Evolutionary conservation across 2,329 filamentous ascomycete genomes (phyloP).

Genomic region (Hortaea sp.): DNA sequence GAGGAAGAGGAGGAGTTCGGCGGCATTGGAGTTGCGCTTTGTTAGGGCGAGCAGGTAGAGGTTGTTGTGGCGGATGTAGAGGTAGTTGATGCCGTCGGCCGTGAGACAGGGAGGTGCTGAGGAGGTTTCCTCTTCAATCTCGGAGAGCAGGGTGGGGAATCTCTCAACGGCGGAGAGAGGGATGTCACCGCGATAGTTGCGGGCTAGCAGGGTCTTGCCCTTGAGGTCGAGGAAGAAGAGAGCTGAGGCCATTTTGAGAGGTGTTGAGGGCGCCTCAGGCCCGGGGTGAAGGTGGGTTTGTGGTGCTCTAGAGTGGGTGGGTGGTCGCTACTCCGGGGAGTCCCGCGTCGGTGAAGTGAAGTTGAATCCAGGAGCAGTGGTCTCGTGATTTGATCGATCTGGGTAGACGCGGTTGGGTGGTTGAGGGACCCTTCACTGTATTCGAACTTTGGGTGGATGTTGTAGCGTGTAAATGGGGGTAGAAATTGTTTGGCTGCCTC

Average conservation of each 20-base stretch:
- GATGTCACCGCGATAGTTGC: conserved; percentile 97
- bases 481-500: no score
- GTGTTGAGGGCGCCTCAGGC: conserved; percentile 13
- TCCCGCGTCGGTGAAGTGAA: no score
- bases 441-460: no score
- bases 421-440: no score
- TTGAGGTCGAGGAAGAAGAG: conserved; percentile 98
- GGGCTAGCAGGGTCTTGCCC: conserved; percentile 99
- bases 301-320: no score
- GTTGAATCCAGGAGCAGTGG: no score
- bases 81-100: conserved; percentile 97
- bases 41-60: conserved; percentile 95
- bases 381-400: no score
- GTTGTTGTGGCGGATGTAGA: conserved; percentile 99
- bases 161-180: conserved; percentile 99
- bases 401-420: no score
- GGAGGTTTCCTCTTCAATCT: conserved; percentile 98
- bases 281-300: conserved; percentile 2
- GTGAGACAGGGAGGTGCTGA: conserved; percentile 97
- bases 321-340: no score
- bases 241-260: conserved; percentile 74
- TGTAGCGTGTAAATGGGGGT: no score
- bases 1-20: conserved; percentile 94
- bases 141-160: conserved; percentile 88
- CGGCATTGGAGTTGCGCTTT: conserved; percentile 97